Conservation (phyloP, 1,284 basidiomycete genomes). For the Stereum hirsutum region DNA sequence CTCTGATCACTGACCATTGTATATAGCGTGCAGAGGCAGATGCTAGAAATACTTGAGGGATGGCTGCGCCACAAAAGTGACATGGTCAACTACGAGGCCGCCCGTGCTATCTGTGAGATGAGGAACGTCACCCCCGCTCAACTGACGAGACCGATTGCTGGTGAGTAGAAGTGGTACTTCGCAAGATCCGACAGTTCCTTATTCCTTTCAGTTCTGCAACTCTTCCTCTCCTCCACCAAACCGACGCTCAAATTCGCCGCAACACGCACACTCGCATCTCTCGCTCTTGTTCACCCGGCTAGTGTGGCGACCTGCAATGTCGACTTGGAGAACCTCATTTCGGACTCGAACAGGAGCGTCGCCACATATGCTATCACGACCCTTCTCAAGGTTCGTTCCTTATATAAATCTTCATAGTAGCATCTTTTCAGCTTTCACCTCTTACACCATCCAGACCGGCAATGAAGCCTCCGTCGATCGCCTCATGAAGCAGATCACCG, state of each 20-base stretch:
- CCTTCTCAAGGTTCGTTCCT: conserved; percentile 73
- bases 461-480: conserved; percentile 99
- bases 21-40: conserved; percentile 78
- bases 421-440: not conserved
- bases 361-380: conserved; percentile 99
- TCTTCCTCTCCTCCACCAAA: conserved; percentile 92
- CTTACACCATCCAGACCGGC: conserved; percentile 58
- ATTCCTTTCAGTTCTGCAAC: conserved; percentile 62
- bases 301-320: conserved; percentile 93
- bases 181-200: conserved; percentile 5
- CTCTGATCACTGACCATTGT: conserved; percentile 3
- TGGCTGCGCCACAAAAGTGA: conserved; percentile 99
- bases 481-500: conserved; percentile 98
- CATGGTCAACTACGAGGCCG: conserved; percentile 99
- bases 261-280: conserved; percentile 87
- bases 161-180: conserved; percentile 29
- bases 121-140: conserved; percentile 73
- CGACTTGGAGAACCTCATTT: conserved; percentile 96
- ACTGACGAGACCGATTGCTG: conserved; percentile 81
- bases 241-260: conserved; percentile 95
- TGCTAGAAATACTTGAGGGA: conserved; percentile 90
- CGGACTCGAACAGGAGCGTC: conserved; percentile 92
- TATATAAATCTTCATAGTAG: not conserved
- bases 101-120: conserved; percentile 96
- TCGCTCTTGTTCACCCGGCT: conserved; percentile 76